A percentile compares a stretch with the other conserved stretches of the same genome.
Evolutionary conservation across 1,139 yeast genomes (phyloP).

Genomic region (Candida sp.): DNA sequence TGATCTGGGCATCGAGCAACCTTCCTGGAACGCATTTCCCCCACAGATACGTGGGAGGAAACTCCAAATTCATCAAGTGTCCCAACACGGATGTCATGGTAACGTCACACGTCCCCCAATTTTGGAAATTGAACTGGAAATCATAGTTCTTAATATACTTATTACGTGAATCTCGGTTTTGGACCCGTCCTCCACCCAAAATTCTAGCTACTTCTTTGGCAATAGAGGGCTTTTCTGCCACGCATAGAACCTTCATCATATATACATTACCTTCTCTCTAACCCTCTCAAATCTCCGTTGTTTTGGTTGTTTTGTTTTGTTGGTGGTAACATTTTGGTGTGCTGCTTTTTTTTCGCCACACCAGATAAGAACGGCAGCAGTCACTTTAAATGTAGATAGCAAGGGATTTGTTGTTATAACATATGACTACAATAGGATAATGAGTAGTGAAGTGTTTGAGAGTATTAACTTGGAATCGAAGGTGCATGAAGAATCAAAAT

Average conservation of each 20-base stretch:
- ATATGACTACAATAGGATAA: slow-evolving; percentile 3
- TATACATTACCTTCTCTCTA: background rate
- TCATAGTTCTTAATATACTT: slow-evolving; percentile 81
- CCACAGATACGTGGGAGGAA: slow-evolving; percentile 68
- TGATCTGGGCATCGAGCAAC: slow-evolving; percentile 66
- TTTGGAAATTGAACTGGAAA: slow-evolving; percentile 60
- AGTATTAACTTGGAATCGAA: background rate
- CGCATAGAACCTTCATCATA: slow-evolving; percentile 76
- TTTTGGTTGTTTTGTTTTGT: background rate
- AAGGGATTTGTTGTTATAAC: background rate
- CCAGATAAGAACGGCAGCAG: background rate
- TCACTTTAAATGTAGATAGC: background rate
- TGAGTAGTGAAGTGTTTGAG: slow-evolving; percentile 4
- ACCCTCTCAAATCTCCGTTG: too few species aligned
- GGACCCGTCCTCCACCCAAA: slow-evolving; percentile 68
- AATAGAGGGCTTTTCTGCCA: slow-evolving; percentile 96
- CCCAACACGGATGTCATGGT: slow-evolving; percentile 96
- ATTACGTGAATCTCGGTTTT: slow-evolving; percentile 46
- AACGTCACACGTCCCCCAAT: slow-evolving; percentile 66
- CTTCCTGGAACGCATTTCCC: slow-evolving; percentile 61
- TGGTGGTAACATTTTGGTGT: too few species aligned
- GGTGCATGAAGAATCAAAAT: slow-evolving; percentile 11
- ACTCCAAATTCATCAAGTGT: slow-evolving; percentile 68
- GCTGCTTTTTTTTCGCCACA: background rate
- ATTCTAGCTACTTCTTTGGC: slow-evolving; percentile 80